Evolutionary conservation across 2,329 filamentous ascomycete genomes (phyloP).

Genomic region (Cladosporium sp.): DNA sequence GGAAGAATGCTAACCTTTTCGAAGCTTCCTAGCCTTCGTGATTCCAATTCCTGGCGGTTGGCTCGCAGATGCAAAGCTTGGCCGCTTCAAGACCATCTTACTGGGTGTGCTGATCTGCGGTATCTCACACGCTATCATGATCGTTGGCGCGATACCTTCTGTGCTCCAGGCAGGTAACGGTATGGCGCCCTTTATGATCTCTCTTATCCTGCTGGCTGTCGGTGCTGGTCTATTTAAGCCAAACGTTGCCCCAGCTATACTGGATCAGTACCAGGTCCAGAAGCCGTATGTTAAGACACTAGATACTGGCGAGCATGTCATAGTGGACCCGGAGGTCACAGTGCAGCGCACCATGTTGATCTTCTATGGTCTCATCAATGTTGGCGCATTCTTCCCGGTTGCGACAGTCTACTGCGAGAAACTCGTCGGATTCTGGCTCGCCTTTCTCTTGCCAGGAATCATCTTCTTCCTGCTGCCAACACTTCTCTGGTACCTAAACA

Average conservation of each 20-base stretch:
- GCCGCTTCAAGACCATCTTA: constrained; percentile 29
- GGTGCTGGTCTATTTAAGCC: constrained; percentile 77
- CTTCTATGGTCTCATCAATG: constrained; percentile 72
- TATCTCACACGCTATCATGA: constrained; percentile 30
- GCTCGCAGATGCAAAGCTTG: constrained; percentile 31
- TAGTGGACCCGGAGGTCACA: constrained; percentile 50
- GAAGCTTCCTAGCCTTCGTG: constrained; percentile 56
- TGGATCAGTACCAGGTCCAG: constrained; percentile 47
- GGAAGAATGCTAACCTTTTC: background rate
- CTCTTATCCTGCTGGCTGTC: constrained; percentile 53
- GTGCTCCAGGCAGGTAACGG: constrained; percentile 29
- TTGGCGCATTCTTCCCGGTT: constrained; percentile 68
- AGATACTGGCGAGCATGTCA: constrained; percentile 46
- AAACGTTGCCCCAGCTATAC: constrained; percentile 61
- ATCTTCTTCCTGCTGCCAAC: constrained; percentile 57
- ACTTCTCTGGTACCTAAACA: constrained; percentile 32
- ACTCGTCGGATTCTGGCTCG: constrained; percentile 66
- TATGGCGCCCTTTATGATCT: constrained; percentile 56
- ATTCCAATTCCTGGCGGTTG: constrained; percentile 50
- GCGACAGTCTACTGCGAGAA: constrained; percentile 68
- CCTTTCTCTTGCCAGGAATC: constrained; percentile 61
- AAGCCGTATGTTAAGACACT: constrained; percentile 41
- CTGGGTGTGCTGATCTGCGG: constrained; percentile 30
- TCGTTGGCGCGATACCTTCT: constrained; percentile 29
- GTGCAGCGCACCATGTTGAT: constrained; percentile 56